Base-by-base conservation (phyloP, 352 stramenopile species). In the Thalassiosira oceanica region DNA sequence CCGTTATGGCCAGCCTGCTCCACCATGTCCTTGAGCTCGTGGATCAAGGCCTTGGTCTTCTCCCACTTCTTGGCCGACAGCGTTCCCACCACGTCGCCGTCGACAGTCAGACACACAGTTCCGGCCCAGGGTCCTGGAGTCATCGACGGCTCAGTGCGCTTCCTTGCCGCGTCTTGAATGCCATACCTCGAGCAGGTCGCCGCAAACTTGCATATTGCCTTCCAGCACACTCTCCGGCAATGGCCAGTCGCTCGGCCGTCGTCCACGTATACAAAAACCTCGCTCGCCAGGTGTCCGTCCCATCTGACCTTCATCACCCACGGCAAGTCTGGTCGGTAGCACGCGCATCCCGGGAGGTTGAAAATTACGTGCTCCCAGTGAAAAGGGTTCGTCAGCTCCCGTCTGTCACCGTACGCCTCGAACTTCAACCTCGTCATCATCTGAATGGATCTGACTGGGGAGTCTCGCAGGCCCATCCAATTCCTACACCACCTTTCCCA, bases 401-500 rank as follows among this genome's bases (percentile, higher is more conserved):
- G 8, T 4, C 29, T 23, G 7, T 56, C 29, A 18, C 58, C 58
- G 5, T 53, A 61, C 4, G 46, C 10, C 2, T 28, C 0, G 1
- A 24, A 1, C 36, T 68, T 68, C 2, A 29, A 24, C 3, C 23
- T 28, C 1, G 61, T 35, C 0, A 39, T 7, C 35, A 36, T 24
- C 24, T 69, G 58, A 1, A 45, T 20, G 10, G 21, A 55, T 2
- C 39, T 27, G 29, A 68, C 66, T 16, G 58, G 67, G 5, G 60
- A 68, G 21, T 67, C 53, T 3, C 4, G 23, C 0, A 72, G 21
- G 3, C 67, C 66, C 66, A 77, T 77, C 5, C 33, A 66, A 33
- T 73, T 67, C 15, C 58, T 46, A 0, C 0, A 20, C 67, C 65
- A 71, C 1, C 46, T 5, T 44, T 71, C 58, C 66, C 66, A 77